Base-by-base conservation (phyloP, 2,329 filamentous ascomycete genomes). In the Cadophora sp. region DNA sequence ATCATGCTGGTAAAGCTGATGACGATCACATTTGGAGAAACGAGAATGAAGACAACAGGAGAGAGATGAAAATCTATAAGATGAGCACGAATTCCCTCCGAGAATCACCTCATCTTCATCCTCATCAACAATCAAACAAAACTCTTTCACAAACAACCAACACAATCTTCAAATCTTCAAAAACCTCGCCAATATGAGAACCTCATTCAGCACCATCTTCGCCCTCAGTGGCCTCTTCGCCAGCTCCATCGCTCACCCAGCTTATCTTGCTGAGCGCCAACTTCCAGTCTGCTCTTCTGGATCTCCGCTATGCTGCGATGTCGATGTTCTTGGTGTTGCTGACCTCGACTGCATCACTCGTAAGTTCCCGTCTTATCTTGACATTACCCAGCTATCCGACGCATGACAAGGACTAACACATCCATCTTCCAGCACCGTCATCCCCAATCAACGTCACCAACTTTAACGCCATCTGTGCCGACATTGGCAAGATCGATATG, bases 271-370 rank as follows among this genome's bases (percentile, higher is more conserved):
- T 45, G 76, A 78, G 66, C 79, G 80, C 58, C 78, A 79, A 73
- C 70, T 74, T 64, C 60, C 73, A 9, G 76, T 83, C 50, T 84
- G 83, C 73, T 77, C 76, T 36, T 83, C 83, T 72, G 76, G 74
- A 71, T 80, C 72, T 39, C 73, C 84, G 3, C 82, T 85, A 70
- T 90, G 88, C 81, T 90, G 88, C 75, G 84, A 87, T 16, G 87
- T 86, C 27, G 85, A 89, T 70, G 82, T 90, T 41, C 83, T 89
- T 47, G 83, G 85, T 67, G 69, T 89, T 66, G 85, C 83, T 3
- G 79, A 86, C 75, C 79, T 89, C 27, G 80, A 90, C 80, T 90
- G 88, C 76, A 78, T 73, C 20, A 75, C 79, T 66, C 85, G 86
- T 87, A 79, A 72, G 84, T 80, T 27, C 6, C 2, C 45, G 7